These are phyloP conservation scores for Rhizopogon rudus DNA, from an alignment of 768 basidiomycete species.

Conservation along the genomic window DNA sequence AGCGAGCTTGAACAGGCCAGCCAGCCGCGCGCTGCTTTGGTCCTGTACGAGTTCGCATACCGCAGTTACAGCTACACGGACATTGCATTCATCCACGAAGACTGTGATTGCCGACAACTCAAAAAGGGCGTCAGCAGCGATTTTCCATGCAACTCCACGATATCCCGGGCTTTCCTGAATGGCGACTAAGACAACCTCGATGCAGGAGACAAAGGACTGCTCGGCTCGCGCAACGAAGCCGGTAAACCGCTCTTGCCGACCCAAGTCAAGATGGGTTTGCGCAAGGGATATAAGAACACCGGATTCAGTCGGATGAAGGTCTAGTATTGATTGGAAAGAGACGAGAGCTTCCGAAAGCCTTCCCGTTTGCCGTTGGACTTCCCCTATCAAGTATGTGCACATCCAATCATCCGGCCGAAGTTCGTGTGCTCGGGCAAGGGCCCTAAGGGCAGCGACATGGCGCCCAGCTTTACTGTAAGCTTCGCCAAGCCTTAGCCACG, in stretches of 20 bases:
- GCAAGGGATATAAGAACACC: slow-evolving; percentile 70
- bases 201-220: slow-evolving; percentile 59
- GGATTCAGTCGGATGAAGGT: slow-evolving; percentile 55
- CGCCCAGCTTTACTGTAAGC: slow-evolving; percentile 87
- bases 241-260: slow-evolving; percentile 54
- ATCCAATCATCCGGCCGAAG: slow-evolving; percentile 80
- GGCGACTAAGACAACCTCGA: slow-evolving; percentile 43
- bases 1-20: slow-evolving; percentile 33
- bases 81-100: slow-evolving; percentile 39
- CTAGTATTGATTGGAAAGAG: slow-evolving; percentile 54
- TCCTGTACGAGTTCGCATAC: slow-evolving; percentile 35
- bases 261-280: slow-evolving; percentile 68
- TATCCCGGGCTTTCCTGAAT: slow-evolving; percentile 56
- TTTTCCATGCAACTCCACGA: slow-evolving; percentile 79
- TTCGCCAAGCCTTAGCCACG: slow-evolving; percentile 92
- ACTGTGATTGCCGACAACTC: slow-evolving; percentile 51
- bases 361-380: slow-evolving; percentile 77
- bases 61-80: slow-evolving; percentile 30
- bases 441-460: slow-evolving; percentile 85
- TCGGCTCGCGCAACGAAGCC: slow-evolving; percentile 77
- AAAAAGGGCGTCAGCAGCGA: slow-evolving; percentile 69
- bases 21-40: slow-evolving; percentile 37
- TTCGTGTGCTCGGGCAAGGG: slow-evolving; percentile 69
- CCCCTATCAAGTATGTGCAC: slow-evolving; percentile 76
- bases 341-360: slow-evolving; percentile 70